These are phyloP conservation scores for Hymenoscyphus fructigenus DNA, from an alignment of 2,329 filamentous ascomycete species.

Conservation along the genomic window DNA sequence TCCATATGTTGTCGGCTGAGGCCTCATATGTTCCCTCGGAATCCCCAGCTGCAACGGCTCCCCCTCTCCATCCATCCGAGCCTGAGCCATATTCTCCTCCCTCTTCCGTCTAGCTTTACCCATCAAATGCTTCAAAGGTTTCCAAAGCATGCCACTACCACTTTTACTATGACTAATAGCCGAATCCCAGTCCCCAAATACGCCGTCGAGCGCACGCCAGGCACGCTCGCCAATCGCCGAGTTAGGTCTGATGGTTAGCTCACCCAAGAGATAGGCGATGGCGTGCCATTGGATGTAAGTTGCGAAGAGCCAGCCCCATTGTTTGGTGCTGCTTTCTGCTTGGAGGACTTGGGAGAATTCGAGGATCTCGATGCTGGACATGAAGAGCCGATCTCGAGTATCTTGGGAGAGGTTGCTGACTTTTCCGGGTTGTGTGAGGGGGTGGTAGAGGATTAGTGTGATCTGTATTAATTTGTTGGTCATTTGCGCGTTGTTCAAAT, in stretches of 20 bases:
- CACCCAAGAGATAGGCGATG: constrained; percentile 44
- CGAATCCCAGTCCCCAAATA: constrained; percentile 30
- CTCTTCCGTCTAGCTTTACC: constrained; percentile 55
- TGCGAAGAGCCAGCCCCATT: constrained; percentile 43
- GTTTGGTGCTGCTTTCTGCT: constrained; percentile 38
- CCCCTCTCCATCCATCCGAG: not conserved
- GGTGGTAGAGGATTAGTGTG: constrained; percentile 40
- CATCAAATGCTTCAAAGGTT: constrained; percentile 60
- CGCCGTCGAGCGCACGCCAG: constrained; percentile 41
- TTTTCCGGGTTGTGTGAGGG: constrained; percentile 33
- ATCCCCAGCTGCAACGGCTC: constrained; percentile 15
- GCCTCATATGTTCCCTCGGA: not conserved
- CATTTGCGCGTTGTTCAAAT: too few species aligned
- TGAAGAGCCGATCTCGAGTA: constrained; percentile 39
- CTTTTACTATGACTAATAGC: constrained; percentile 37
- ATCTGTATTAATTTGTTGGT: constrained; percentile 21
- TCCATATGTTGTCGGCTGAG: not conserved
- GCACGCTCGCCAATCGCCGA: constrained; percentile 42
- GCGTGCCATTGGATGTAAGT: constrained; percentile 47
- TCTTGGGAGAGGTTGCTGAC: constrained; percentile 36
- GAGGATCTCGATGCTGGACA: constrained; percentile 42
- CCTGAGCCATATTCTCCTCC: constrained; percentile 45
- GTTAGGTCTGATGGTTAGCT: constrained; percentile 39
- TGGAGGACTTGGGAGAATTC: constrained; percentile 43
- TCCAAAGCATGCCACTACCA: constrained; percentile 58